Percentiles rank a stretch among this genome's conserved stretches.
phyloP scores from a whole-genome alignment of 129 eudicot species.

The Chrysanthemum makinoi region DNA sequence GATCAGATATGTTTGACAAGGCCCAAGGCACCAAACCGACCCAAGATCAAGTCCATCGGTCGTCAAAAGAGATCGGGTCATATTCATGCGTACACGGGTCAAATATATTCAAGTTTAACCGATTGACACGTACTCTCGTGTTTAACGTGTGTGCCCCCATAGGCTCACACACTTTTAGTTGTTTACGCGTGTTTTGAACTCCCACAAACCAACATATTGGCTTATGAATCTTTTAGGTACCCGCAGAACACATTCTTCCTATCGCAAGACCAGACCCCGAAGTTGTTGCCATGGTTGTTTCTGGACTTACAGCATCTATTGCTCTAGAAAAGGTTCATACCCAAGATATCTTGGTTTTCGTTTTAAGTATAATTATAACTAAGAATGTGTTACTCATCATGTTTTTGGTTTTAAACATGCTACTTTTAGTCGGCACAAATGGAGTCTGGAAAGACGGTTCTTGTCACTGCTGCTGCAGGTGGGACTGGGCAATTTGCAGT shows the following conservation, averaged over 20 bases:
- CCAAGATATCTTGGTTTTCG: neutral
- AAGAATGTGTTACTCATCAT: neutral
- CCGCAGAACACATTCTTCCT: slow-evolving; percentile 78
- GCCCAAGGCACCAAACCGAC: no score
- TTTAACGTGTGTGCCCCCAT: no score
- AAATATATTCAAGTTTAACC: no score
- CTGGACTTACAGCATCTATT: slow-evolving; percentile 96
- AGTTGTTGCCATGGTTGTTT: slow-evolving; percentile 95
- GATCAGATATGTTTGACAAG: no score
- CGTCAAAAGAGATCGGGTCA: no score
- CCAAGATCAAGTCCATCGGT: no score
- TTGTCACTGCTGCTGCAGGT: slow-evolving; percentile 98
- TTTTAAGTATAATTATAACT: neutral
- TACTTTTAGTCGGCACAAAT: slow-evolving; percentile 72
- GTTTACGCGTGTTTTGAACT: no score
- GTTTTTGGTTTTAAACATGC: slow-evolving; percentile 15
- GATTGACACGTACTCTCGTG: no score
- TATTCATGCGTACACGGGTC: no score
- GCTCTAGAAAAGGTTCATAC: slow-evolving; percentile 70
- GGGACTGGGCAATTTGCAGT: no score
- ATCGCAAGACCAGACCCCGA: slow-evolving; percentile 96
- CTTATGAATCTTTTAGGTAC: slow-evolving; percentile 53
- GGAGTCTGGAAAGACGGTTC: slow-evolving; percentile 80
- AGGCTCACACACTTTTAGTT: no score
- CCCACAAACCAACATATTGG: no score